phyloP scores from a whole-genome alignment of 2,329 filamentous ascomycete genomes.

The Arachnomyces sp. region DNA sequence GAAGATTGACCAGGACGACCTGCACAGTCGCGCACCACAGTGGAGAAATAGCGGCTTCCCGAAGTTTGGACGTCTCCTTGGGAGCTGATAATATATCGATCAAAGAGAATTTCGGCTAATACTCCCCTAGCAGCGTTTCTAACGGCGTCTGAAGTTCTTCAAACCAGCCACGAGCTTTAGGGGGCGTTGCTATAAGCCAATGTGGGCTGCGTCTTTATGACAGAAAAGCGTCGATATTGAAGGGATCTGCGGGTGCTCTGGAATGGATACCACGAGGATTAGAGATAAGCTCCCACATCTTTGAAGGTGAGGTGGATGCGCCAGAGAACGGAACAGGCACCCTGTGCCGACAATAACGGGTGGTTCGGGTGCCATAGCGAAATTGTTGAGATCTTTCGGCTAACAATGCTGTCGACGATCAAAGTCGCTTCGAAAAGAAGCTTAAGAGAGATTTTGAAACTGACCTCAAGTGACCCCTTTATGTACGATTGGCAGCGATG shows the following conservation, averaged over 20 bases:
- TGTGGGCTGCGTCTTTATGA: slow-evolving; percentile 7
- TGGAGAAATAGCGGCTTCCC: slow-evolving; percentile 8
- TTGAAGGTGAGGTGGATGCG: neutral
- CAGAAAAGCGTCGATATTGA: slow-evolving; percentile 13
- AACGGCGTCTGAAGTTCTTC: too few relatives aligned
- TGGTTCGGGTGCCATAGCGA: slow-evolving; percentile 1
- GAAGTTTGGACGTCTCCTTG: neutral
- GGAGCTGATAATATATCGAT: neutral
- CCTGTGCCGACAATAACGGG: slow-evolving; percentile 12
- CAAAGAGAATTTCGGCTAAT: neutral
- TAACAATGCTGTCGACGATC: too few relatives aligned
- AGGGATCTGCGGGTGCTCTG: slow-evolving; percentile 13
- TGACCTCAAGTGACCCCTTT: too few relatives aligned
- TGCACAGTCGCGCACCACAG: slow-evolving; percentile 18
- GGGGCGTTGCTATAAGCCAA: too few relatives aligned
- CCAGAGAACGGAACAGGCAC: slow-evolving; percentile 12
- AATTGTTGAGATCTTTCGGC: too few relatives aligned
- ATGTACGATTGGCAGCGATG: too few relatives aligned
- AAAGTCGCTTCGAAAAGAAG: too few relatives aligned
- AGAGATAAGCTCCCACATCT: slow-evolving; percentile 5
- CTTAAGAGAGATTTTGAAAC: too few relatives aligned
- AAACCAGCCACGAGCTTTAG: neutral
- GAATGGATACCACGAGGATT: slow-evolving; percentile 5
- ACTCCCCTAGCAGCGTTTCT: too few relatives aligned
- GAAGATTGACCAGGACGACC: slow-evolving; percentile 14